These are phyloP conservation scores for Simplicillium sp. DNA, from an alignment of 2,329 filamentous ascomycete species.

Conservation along the genomic window DNA sequence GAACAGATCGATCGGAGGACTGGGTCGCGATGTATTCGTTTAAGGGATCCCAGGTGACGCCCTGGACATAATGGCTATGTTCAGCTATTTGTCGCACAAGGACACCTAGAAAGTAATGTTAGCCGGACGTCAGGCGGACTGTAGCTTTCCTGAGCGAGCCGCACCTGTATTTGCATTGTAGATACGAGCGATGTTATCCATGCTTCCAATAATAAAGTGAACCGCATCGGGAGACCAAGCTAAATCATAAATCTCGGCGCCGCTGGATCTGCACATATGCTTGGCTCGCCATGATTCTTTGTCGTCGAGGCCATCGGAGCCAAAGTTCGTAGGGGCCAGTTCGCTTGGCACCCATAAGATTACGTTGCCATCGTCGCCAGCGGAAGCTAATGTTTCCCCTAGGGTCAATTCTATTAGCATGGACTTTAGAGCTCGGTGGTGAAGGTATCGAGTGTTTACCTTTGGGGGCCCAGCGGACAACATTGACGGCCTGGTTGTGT, in stretches of 20 bases:
- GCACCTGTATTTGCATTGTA: constrained; percentile 88
- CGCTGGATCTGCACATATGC: constrained; percentile 93
- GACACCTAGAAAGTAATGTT: constrained; percentile 30
- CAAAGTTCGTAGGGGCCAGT: constrained; percentile 57
- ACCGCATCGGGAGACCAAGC: constrained; percentile 97
- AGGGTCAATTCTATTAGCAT: constrained; percentile 11
- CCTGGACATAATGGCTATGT: constrained; percentile 96
- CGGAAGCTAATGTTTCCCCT: constrained; percentile 91
- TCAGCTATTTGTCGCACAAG: constrained; percentile 89
- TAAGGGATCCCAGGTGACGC: constrained; percentile 94
- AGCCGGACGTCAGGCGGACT: neutral
- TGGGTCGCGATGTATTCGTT: constrained; percentile 98
- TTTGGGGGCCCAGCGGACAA: constrained; percentile 90
- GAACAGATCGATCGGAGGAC: constrained; percentile 93
- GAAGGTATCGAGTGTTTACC: constrained; percentile 45
- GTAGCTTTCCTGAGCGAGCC: constrained; percentile 12
- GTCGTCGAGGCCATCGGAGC: constrained; percentile 79
- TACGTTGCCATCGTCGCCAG: constrained; percentile 94
- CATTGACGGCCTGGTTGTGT: constrained; percentile 95
- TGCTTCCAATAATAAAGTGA: constrained; percentile 97
- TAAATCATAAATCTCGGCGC: constrained; percentile 94
- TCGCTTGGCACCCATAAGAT: constrained; percentile 93
- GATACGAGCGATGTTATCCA: constrained; percentile 97
- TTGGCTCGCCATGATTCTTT: constrained; percentile 96
- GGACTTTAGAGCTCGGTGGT: constrained; percentile 1